Percentiles rank a stretch among this genome's conserved stretches.
These are phyloP conservation scores for Globisporangium yorkense DNA, from an alignment of 352 stramenopile genomes.

Conservation along the genomic window DNA sequence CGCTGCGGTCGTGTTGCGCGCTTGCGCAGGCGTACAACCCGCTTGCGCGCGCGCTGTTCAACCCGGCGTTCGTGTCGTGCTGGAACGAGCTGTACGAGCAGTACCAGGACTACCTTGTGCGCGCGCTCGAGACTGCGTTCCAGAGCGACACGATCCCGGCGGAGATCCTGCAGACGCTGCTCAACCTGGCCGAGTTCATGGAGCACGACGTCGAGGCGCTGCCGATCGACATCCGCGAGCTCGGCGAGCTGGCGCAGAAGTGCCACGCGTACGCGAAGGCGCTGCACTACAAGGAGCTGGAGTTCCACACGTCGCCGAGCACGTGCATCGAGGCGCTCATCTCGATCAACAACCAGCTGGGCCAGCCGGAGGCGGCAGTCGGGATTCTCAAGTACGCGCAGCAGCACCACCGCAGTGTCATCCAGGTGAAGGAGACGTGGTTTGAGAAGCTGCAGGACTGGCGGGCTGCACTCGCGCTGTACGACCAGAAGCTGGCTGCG, in stretches of 20 bases:
- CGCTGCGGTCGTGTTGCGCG: constrained; percentile 89
- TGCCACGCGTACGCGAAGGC: constrained; percentile 97
- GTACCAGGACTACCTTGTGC: constrained; percentile 91
- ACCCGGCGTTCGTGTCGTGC: constrained; percentile 98
- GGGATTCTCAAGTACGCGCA: constrained; percentile 95
- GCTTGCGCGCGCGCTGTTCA: constrained; percentile 96
- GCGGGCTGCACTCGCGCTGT: constrained; percentile 92
- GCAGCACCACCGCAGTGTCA: constrained; percentile 74
- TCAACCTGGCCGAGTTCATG: constrained; percentile 99
- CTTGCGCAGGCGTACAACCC: constrained; percentile 96
- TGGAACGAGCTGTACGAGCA: constrained; percentile 96
- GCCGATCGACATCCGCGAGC: constrained; percentile 94
- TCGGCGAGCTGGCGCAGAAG: constrained; percentile 93
- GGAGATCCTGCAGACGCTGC: constrained; percentile 95
- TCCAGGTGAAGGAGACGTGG: constrained; percentile 93
- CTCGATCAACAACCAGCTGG: constrained; percentile 98
- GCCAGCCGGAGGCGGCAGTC: constrained; percentile 93
- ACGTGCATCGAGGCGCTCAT: constrained; percentile 98
- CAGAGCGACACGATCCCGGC: constrained; percentile 89
- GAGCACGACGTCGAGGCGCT: constrained; percentile 96
- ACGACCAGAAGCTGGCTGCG: constrained; percentile 81
- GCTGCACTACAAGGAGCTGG: constrained; percentile 96
- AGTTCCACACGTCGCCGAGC: constrained; percentile 90
- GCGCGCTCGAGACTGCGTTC: constrained; percentile 93
- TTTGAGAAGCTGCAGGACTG: constrained; percentile 98